Evolutionary conservation across 768 basidiomycete species (phyloP).

Genomic region (Lactifluus rugatus): DNA sequence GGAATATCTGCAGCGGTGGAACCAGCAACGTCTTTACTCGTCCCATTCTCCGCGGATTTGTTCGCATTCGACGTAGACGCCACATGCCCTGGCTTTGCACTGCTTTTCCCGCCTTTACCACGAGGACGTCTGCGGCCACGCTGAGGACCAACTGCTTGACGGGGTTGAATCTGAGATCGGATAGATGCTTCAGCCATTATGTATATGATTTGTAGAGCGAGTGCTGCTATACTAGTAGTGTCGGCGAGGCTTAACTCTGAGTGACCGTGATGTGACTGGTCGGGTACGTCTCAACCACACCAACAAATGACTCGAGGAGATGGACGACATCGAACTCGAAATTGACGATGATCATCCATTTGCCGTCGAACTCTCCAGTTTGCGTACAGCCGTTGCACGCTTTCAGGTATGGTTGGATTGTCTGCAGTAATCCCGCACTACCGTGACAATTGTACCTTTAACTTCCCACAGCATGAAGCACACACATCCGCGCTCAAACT

Average conservation of each 20-base stretch:
- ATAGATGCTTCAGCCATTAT: conserved; percentile 9
- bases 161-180: background rate
- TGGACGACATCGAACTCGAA: conserved; percentile 14
- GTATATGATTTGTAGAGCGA: background rate
- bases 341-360: conserved; percentile 31
- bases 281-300: background rate
- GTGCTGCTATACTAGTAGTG: no score
- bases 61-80: background rate
- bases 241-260: background rate
- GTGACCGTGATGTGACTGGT: background rate
- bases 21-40: background rate
- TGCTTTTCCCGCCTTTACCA: background rate
- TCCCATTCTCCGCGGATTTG: background rate
- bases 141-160: background rate
- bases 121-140: conserved; percentile 7
- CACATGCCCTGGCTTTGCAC: background rate
- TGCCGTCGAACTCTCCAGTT: conserved; percentile 29
- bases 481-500: conserved; percentile 56
- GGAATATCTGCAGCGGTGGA: background rate
- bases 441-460: no score
- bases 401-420: conserved; percentile 27
- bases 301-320: conserved; percentile 1
- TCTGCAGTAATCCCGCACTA: no score
- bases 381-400: conserved; percentile 27
- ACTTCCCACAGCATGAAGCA: conserved; percentile 49